Percentiles rank a stretch among this genome's conserved stretches.
These are phyloP conservation scores for Alternaria tenuissima DNA, from an alignment of 2,329 filamentous ascomycete species.

Conservation along the genomic window DNA sequence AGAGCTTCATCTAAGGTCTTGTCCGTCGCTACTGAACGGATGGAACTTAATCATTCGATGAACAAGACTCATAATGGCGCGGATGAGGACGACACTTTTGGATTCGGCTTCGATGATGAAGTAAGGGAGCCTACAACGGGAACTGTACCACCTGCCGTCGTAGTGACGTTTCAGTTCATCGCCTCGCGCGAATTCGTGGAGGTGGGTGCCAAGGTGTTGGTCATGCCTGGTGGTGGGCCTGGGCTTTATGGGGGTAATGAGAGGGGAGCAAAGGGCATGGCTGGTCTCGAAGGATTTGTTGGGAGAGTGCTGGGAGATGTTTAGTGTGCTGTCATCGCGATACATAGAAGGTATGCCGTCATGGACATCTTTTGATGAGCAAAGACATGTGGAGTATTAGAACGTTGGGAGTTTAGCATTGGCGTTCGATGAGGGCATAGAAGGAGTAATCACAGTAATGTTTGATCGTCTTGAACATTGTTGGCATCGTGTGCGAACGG, in stretches of 20 bases:
- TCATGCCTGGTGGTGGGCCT: constrained; percentile 75
- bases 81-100: constrained; percentile 56
- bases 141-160: constrained; percentile 44
- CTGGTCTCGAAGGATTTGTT: constrained; percentile 75
- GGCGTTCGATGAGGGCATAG: not conserved
- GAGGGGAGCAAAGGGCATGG: constrained; percentile 57
- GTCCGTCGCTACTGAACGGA: constrained; percentile 49
- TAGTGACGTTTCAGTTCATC: constrained; percentile 72
- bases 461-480: not conserved
- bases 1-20: constrained; percentile 80
- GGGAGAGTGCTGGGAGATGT: constrained; percentile 62
- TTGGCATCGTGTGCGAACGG: not conserved
- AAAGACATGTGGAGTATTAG: not conserved
- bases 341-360: not conserved
- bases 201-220: constrained; percentile 71
- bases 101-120: constrained; percentile 62
- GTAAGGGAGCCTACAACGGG: constrained; percentile 53
- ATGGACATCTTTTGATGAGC: not conserved
- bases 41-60: no score
- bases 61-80: constrained; percentile 27
- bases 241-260: constrained; percentile 65
- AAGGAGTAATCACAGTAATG: not conserved
- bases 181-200: constrained; percentile 77
- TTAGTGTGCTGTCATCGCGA: not conserved
- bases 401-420: not conserved